Evolutionary conservation across 139 green algal species (phyloP).

Genomic region (Haematococcus lacustris): DNA sequence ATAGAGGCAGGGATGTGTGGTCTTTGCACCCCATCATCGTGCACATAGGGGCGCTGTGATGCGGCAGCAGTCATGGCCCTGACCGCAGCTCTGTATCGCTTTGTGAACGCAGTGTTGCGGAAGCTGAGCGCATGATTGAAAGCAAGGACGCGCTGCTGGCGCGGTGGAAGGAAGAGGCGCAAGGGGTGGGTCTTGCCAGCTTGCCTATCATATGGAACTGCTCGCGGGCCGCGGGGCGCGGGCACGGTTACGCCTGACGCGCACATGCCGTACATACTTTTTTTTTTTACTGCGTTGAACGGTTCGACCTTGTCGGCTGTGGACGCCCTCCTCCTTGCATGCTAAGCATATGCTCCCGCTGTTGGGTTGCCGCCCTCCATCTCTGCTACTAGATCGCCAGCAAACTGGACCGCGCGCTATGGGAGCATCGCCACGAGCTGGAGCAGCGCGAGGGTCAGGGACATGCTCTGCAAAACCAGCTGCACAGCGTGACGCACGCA

Average conservation of each 20-base stretch:
- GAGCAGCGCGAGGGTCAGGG: background rate
- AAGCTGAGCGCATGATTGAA: slow-evolving; percentile 38
- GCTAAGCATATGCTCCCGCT: too few species aligned
- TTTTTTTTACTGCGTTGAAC: too few species aligned
- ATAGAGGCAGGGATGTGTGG: too few species aligned
- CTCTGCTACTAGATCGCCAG: slow-evolving; percentile 16
- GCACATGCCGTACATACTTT: background rate
- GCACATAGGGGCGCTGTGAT: too few species aligned
- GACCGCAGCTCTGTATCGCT: background rate
- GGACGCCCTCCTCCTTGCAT: too few species aligned
- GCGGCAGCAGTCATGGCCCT: background rate
- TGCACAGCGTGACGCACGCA: background rate
- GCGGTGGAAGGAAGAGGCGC: slow-evolving; percentile 38
- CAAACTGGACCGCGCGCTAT: slow-evolving; percentile 24
- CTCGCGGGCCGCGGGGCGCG: background rate
- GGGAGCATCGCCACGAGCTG: slow-evolving; percentile 17
- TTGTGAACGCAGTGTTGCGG: slow-evolving; percentile 19
- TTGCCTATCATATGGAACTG: background rate
- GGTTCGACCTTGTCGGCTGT: too few species aligned
- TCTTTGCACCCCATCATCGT: too few species aligned
- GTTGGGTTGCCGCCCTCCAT: background rate
- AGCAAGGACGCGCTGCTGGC: slow-evolving; percentile 39
- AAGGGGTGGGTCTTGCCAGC: slow-evolving; percentile 22
- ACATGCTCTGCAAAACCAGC: background rate
- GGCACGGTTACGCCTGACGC: background rate